phyloP scores from a whole-genome alignment of 805 yeast species.

The Cyberlindnera lachancei region DNA sequence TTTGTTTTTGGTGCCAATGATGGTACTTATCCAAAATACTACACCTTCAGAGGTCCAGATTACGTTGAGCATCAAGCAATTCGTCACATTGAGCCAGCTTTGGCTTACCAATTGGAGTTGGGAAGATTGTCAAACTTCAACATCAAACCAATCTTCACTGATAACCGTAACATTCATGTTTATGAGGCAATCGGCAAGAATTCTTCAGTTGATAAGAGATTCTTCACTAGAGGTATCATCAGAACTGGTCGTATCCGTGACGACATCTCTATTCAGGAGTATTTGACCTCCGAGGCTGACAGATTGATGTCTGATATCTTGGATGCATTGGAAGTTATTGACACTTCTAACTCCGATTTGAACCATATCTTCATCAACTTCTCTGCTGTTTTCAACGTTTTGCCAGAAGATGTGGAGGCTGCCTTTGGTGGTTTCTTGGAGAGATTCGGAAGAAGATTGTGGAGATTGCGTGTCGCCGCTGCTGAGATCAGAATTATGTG shows the following conservation, averaged over 20 bases:
- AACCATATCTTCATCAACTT: conserved; percentile 97
- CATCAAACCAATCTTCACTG: conserved; percentile 91
- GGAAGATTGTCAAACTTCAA: conserved; percentile 91
- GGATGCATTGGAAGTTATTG: conserved; percentile 91
- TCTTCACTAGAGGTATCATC: conserved; percentile 93
- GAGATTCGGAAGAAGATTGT: conserved; percentile 92
- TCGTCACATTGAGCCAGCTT: conserved; percentile 97
- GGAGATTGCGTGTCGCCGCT: conserved; percentile 94
- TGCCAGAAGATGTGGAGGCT: conserved; percentile 93
- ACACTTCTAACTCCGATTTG: conserved; percentile 89
- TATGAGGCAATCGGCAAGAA: conserved; percentile 95
- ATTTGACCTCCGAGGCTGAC: conserved; percentile 92
- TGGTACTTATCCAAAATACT: conserved; percentile 91
- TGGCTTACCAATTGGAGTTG: conserved; percentile 94
- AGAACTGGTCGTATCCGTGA: conserved; percentile 93
- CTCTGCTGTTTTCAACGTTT: conserved; percentile 89
- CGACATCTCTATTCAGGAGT: conserved; percentile 88
- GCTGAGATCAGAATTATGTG: conserved; percentile 97
- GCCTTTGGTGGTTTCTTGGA: conserved; percentile 98
- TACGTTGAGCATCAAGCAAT: conserved; percentile 85
- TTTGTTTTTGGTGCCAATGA: conserved; percentile 77
- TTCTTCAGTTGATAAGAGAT: conserved; percentile 88
- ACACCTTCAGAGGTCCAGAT: conserved; percentile 86
- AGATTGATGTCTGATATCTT: conserved; percentile 92
- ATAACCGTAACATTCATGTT: conserved; percentile 95